Conservation (phyloP, 1,139 yeast species). For the Taphrina confusa region DNA sequence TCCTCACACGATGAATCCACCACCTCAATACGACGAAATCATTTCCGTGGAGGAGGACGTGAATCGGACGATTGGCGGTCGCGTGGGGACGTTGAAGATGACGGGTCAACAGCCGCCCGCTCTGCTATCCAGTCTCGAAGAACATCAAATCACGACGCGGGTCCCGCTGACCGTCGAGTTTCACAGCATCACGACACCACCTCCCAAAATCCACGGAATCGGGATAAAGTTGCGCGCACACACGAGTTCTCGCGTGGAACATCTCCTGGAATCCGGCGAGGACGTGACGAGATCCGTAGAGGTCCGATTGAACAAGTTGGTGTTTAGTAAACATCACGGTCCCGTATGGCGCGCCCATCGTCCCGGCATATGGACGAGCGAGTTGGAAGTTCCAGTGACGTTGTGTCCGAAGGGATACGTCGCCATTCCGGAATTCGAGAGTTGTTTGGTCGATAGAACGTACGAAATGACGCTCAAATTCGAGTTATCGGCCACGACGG, state of each 20-base stretch:
- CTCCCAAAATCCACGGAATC: slow-evolving; percentile 28
- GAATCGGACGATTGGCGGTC: slow-evolving; percentile 28
- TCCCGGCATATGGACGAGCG: slow-evolving; percentile 31
- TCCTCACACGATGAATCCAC: slow-evolving; percentile 32
- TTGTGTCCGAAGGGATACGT: slow-evolving; percentile 32
- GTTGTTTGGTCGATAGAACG: slow-evolving; percentile 24
- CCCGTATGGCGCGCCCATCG: slow-evolving; percentile 27
- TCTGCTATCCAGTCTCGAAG: slow-evolving; percentile 30
- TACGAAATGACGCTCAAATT: slow-evolving; percentile 24
- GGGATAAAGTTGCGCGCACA: slow-evolving; percentile 24
- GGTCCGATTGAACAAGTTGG: slow-evolving; percentile 18
- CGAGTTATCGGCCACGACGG: slow-evolving; percentile 17
- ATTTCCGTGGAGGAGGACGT: slow-evolving; percentile 20
- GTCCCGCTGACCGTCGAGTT: slow-evolving; percentile 19
- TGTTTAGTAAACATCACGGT: slow-evolving; percentile 8
- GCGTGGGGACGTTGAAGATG: slow-evolving; percentile 10
- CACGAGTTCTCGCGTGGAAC: slow-evolving; percentile 30
- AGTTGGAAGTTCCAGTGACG: slow-evolving; percentile 25
- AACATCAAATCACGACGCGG: slow-evolving; percentile 26
- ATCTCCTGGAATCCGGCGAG: slow-evolving; percentile 16
- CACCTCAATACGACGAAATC: slow-evolving; percentile 27
- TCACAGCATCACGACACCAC: slow-evolving; percentile 28
- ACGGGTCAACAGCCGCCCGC: slow-evolving; percentile 21
- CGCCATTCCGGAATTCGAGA: slow-evolving; percentile 32
- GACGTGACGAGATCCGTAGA: slow-evolving; percentile 25